Evolutionary conservation across 2,329 filamentous ascomycete species (phyloP), one percentile per base, ranked within the genome.

Genomic region (Nemania diffusa): DNA sequence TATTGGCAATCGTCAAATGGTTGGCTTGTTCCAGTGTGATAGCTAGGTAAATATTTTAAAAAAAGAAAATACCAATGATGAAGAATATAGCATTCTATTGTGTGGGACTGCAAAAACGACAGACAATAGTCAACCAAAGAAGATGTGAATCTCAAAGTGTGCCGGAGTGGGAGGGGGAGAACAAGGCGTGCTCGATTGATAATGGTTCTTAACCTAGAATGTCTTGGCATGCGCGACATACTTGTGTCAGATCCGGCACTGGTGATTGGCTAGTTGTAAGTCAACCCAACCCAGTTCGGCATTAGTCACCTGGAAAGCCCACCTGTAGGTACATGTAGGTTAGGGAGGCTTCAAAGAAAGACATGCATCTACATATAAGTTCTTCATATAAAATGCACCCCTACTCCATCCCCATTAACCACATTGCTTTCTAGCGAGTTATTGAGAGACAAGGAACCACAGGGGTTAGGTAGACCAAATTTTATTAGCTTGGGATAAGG

Each of bases 211-310:
- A 37, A 17, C 4, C 29, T 64, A 58, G 53, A 24, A 55, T 20
- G 56, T 60, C 68, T 69, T 69, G 64, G 68, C 68, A 64, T 64
- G 62, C 62, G 62, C 59, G 59, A 63, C 64, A 64, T 67, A 61
- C 53, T 59, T 64, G 51, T 32, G 48, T 56, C 61, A 64, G 46
- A 61, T 61, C 24, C 7, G 20, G 27, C 37, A 27, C n/a, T 2
- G 29, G 17, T 68, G 62, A 69, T 69, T 69, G 68, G 68, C 37
- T 37, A 26, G 11, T 46, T 24, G 15, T 17, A 37, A 2, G n/a
- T 5, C 22, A 46, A 13, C n/a, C 29, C 6, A 53, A 22, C 52
- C 59, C 59, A 55, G 52, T 11, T 58, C 32, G 22, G 53, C 46
- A 62, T 56, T 62, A 61, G 11, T 40, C n/a, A 32, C 26, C 44